These are phyloP conservation scores for Cercospora brassicicola DNA, from an alignment of 2,329 filamentous ascomycete species.

Conservation along the genomic window DNA sequence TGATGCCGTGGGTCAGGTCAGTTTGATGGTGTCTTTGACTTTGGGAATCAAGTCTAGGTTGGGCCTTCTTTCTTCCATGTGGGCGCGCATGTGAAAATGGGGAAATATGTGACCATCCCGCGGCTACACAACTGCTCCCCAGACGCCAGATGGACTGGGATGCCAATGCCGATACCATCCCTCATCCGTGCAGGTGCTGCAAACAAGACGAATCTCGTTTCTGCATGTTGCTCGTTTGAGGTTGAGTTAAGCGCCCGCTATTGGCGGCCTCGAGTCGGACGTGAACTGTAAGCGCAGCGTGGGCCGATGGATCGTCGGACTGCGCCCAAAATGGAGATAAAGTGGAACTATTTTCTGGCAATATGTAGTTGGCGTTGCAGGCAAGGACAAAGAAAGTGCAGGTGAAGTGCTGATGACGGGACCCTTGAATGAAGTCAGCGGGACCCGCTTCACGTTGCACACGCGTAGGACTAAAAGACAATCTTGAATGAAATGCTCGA, in stretches of 20 bases:
- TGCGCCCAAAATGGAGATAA: not conserved
- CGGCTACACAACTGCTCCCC: not conserved
- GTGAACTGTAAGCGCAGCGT: not conserved
- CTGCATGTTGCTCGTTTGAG: conserved; percentile 1
- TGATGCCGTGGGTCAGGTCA: not conserved
- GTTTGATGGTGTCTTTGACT: not conserved
- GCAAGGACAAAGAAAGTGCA: not conserved
- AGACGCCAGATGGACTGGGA: not conserved
- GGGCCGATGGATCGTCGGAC: not conserved
- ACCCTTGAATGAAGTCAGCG: conserved; percentile 7
- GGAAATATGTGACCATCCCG: not conserved
- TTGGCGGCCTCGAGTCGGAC: not conserved
- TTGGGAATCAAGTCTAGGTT: not conserved
- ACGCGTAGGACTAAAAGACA: not conserved
- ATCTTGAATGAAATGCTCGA: not conserved
- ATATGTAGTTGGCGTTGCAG: not conserved
- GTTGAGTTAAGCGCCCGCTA: not conserved
- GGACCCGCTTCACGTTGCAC: conserved; percentile 2
- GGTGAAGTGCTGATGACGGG: not conserved
- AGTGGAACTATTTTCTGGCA: not conserved
- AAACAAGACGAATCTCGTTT: conserved; percentile 1
- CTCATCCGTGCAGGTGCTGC: not conserved
- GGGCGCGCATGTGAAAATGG: not conserved
- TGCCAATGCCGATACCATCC: not conserved
- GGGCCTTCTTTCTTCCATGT: not conserved